Conservation (phyloP, 1,139 yeast genomes). For the Komagataea norvegica region DNA sequence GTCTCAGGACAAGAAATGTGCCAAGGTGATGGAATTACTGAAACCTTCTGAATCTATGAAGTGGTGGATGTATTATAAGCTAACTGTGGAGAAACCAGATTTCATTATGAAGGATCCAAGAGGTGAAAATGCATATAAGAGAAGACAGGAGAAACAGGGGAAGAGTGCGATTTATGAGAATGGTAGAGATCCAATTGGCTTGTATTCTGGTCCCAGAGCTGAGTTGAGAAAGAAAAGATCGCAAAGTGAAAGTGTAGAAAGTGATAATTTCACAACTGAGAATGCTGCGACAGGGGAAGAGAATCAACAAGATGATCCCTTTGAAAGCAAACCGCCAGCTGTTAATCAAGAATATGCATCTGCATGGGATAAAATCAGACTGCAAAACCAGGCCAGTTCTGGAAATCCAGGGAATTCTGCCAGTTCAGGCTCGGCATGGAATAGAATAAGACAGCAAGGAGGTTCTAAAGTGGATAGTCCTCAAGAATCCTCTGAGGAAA, state of each 20-base stretch:
- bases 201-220: slow-evolving; percentile 29
- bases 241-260: slow-evolving; percentile 6
- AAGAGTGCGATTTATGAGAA: slow-evolving; percentile 22
- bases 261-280: too few relatives aligned
- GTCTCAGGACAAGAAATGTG: slow-evolving; percentile 27
- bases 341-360: slow-evolving; percentile 10
- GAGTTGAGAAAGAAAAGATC: slow-evolving; percentile 19
- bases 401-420: neutral
- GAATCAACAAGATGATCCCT: slow-evolving; percentile 23
- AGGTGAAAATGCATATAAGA: slow-evolving; percentile 26
- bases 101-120: slow-evolving; percentile 36
- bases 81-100: slow-evolving; percentile 34
- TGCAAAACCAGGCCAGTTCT: slow-evolving; percentile 10
- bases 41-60: slow-evolving; percentile 30
- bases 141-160: slow-evolving; percentile 15
- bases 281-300: too few relatives aligned
- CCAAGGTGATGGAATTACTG: slow-evolving; percentile 32
- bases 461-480: neutral
- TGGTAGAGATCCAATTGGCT: slow-evolving; percentile 34
- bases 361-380: slow-evolving; percentile 26
- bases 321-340: slow-evolving; percentile 13
- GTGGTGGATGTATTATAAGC: slow-evolving; percentile 35
- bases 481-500: neutral
- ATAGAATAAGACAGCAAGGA: slow-evolving; percentile 15
- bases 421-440: slow-evolving; percentile 15